These are phyloP conservation scores for Backusella australiensis DNA, from an alignment of 192 early-diverging fungal species.

Conservation along the genomic window DNA sequence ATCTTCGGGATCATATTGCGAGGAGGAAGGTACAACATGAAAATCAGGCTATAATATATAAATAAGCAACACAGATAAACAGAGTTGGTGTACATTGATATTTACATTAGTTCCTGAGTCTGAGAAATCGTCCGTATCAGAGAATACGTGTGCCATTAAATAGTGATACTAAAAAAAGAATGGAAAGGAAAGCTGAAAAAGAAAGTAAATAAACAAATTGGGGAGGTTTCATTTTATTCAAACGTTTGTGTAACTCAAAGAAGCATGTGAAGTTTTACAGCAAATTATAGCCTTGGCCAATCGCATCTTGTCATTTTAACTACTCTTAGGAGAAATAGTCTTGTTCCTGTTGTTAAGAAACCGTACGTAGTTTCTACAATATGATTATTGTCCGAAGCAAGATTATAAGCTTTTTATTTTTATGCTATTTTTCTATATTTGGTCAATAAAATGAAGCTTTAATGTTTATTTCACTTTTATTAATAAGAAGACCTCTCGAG, in stretches of 20 bases:
- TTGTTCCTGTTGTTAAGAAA: neutral
- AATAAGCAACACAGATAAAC: neutral
- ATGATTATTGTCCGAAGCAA: neutral
- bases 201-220: neutral
- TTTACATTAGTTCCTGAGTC: conserved; percentile 4
- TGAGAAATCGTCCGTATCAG: conserved; percentile 17
- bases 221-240: neutral
- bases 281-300: neutral
- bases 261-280: neutral
- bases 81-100: neutral
- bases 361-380: neutral
- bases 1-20: conserved; percentile 6
- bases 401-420: neutral
- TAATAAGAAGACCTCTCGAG: neutral
- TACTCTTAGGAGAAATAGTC: neutral
- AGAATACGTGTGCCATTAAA: neutral
- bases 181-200: neutral
- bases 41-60: conserved; percentile 10
- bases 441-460: neutral
- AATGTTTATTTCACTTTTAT: neutral
- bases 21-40: conserved; percentile 14
- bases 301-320: neutral
- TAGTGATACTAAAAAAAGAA: neutral
- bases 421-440: neutral
- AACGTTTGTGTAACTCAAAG: neutral